These are phyloP conservation scores for Grosmannia clavigera DNA, from an alignment of 2,329 filamentous ascomycete species.

Conservation along the genomic window DNA sequence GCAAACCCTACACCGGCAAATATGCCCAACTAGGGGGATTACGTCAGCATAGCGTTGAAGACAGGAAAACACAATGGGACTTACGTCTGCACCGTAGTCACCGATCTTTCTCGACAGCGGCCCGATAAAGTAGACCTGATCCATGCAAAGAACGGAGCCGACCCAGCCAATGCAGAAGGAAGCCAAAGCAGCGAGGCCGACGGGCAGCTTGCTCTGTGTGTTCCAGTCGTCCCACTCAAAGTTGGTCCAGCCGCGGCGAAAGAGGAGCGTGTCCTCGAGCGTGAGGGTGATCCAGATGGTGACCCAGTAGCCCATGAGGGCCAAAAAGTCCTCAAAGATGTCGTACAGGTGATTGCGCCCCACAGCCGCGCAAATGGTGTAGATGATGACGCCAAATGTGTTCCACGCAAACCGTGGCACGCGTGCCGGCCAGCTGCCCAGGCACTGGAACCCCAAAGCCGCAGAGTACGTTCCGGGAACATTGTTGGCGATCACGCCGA, in stretches of 20 bases:
- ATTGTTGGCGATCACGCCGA: conserved; percentile 54
- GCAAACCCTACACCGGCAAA: conserved; percentile 15
- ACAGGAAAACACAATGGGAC: not conserved
- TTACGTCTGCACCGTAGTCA: conserved; percentile 12
- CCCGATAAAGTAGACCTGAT: conserved; percentile 57
- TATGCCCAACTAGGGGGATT: conserved; percentile 12
- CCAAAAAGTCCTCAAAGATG: conserved; percentile 58
- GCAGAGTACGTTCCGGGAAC: conserved; percentile 52
- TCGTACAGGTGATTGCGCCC: conserved; percentile 47
- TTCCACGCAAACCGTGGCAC: conserved; percentile 56
- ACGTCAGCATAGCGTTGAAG: not conserved
- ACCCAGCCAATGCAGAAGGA: conserved; percentile 54
- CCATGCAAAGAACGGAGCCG: conserved; percentile 54
- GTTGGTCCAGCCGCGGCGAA: conserved; percentile 29
- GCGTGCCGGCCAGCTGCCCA: conserved; percentile 42
- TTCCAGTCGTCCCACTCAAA: conserved; percentile 54
- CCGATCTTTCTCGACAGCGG: conserved; percentile 24
- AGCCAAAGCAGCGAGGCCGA: conserved; percentile 47
- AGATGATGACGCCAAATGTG: conserved; percentile 47
- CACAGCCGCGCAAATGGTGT: conserved; percentile 50
- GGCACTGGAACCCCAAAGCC: conserved; percentile 55
- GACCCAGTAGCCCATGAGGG: conserved; percentile 61
- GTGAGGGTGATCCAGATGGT: conserved; percentile 52
- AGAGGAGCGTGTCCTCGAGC: conserved; percentile 49
- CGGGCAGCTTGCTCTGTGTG: conserved; percentile 41